Evolutionary conservation across 352 stramenopile genomes (phyloP), one percentile per base, ranked within the genome.

Genomic region (Globisporangium solare): DNA sequence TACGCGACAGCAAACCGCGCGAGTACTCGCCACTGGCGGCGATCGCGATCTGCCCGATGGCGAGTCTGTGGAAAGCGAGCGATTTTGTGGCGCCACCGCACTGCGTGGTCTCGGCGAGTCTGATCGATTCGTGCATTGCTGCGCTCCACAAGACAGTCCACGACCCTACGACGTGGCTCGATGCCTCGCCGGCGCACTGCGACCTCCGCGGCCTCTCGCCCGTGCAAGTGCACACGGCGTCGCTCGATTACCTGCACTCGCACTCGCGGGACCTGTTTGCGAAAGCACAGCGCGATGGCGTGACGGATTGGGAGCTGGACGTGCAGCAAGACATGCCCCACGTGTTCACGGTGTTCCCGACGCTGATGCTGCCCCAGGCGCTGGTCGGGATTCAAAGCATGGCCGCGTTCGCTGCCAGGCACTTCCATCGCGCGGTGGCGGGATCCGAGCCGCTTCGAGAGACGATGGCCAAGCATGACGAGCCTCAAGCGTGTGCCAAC

Each of bases 311-410:
- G 64, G 56, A 66, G 46, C 24, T 68, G 24, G 56, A 88, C 51
- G 41, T 83, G 39, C 76, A 86, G 54, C 24, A 56, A 7, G 68
- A 72, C 59, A 80, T 89, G 68, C 72, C 76, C 2, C 79, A 89
- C 52, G 76, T 81, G 10, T 89, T 89, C 64, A 84, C 66, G n/a
- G 57, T 75, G 2, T 74, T 82, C 31, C 71, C 76, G n/a, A 67
- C 74, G 27, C 63, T 67, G n/a, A 63, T 83, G 21, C 60, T 89
- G 45, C 74, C 79, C 5, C 66, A 84, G 24, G 71, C 72, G 6
- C 63, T 63, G 10, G 60, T 77, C 0, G 78, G 73, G 0, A 67
- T 85, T 13, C 35, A 82, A 7, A 55, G 48, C n/a, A 65, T 83
- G 49, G 74, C 67, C 11, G 66, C 39, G 17, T 88, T 86, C 41